These are phyloP conservation scores for Monosiga brevicollis DNA, from an alignment of 78 protist genomes.

Conservation along the genomic window DNA sequence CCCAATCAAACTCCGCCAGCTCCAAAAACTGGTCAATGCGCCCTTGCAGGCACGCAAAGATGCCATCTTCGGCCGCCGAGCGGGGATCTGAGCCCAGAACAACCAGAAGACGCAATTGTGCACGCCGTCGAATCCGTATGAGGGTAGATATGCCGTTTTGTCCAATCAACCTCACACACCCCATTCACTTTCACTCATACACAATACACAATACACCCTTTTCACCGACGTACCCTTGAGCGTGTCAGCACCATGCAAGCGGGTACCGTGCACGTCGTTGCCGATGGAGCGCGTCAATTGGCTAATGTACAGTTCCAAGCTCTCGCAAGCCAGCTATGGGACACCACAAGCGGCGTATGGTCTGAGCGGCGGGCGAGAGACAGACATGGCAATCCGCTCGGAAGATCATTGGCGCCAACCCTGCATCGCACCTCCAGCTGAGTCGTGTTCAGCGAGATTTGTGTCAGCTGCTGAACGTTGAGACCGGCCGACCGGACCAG, in stretches of 20 bases:
- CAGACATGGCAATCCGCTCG: too few species aligned
- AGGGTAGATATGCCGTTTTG: background rate
- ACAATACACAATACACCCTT: too few species aligned
- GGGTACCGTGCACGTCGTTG: background rate
- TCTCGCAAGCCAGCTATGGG: background rate
- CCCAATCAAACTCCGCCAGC: background rate
- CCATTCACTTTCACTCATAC: background rate
- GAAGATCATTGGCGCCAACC: too few species aligned
- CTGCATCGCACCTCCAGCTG: background rate
- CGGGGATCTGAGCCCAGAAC: background rate
- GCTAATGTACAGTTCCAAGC: background rate
- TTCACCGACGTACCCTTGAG: background rate
- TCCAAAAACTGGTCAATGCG: background rate
- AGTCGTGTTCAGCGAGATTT: background rate
- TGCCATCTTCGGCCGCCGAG: background rate
- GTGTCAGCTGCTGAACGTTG: background rate
- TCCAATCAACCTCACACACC: background rate
- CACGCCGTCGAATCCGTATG: background rate
- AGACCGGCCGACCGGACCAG: too few species aligned
- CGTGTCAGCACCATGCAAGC: background rate
- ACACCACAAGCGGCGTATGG: too few species aligned
- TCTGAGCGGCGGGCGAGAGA: too few species aligned
- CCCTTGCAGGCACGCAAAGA: background rate
- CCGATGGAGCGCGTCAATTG: background rate
- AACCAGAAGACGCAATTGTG: background rate